Evolutionary conservation across 1,139 yeast species (phyloP).

Genomic region (Suhomyces atakaporum): DNA sequence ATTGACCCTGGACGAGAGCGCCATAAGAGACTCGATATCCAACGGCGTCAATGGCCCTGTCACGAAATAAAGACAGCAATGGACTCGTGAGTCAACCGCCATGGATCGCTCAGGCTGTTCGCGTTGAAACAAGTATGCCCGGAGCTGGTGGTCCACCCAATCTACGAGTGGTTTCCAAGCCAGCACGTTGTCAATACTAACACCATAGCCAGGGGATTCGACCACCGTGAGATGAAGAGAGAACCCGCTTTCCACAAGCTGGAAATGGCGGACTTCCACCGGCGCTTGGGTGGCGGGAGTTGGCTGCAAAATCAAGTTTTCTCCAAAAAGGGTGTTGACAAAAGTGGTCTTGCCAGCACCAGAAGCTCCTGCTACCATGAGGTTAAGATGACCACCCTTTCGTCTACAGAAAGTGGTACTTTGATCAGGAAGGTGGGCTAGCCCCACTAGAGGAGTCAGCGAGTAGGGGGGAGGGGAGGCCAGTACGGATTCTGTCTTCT

Average conservation of each 20-base stretch:
- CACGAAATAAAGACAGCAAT: slow-evolving; percentile 75
- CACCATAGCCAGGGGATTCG: slow-evolving; percentile 51
- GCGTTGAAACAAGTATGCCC: slow-evolving; percentile 21
- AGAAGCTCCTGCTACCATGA: slow-evolving; percentile 74
- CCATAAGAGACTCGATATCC: slow-evolving; percentile 71
- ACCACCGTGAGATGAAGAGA: slow-evolving; percentile 28
- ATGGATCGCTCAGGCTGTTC: slow-evolving; percentile 61
- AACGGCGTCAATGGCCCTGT: slow-evolving; percentile 41
- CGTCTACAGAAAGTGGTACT: slow-evolving; percentile 21
- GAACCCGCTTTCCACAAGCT: slow-evolving; percentile 18
- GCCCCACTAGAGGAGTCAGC: slow-evolving; percentile 22
- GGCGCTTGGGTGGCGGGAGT: slow-evolving; percentile 4
- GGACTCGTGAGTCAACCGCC: slow-evolving; percentile 62
- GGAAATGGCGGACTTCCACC: slow-evolving; percentile 11
- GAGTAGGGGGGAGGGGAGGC: slow-evolving; percentile 1
- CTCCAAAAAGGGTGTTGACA: slow-evolving; percentile 49
- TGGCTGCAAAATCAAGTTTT: slow-evolving; percentile 9
- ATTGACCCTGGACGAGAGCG: slow-evolving; percentile 63
- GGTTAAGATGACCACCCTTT: slow-evolving; percentile 47
- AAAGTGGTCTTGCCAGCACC: slow-evolving; percentile 87
- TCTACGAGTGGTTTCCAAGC: slow-evolving; percentile 61
- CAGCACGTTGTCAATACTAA: slow-evolving; percentile 42
- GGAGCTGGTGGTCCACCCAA: slow-evolving; percentile 51
- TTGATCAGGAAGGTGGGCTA: slow-evolving; percentile 30
- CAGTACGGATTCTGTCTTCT: not conserved